Base-by-base conservation (phyloP, 2,329 filamentous ascomycete genomes). In the Venturia carpophila region DNA sequence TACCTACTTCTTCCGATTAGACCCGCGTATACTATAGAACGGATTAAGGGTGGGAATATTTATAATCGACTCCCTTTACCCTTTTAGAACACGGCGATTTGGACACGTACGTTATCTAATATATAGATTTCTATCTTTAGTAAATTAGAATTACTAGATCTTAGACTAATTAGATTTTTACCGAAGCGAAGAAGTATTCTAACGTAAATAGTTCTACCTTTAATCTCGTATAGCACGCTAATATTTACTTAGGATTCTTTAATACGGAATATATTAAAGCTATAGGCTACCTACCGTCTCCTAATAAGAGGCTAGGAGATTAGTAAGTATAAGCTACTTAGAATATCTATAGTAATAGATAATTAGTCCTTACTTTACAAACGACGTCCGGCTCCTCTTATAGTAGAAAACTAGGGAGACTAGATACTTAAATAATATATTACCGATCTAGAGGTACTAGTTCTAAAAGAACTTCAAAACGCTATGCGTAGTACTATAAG, bases 401-500 rank as follows among this genome's bases (percentile, higher is more conserved):
- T 43, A 45, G 37, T 62, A 62, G 17, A 62, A 62, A 62, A 62
- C 21, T 24, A 62, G 27, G 60, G 19, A 45, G 60, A 62, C 60
- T 24, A 43, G 42, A 30, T 45, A 5, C 60, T 62, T 62, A 24
- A 62, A 62, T 24, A 43, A 45, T 62, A 62, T 30, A 19, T 62
- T 62, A n/a, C 60, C 21, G 21, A 62, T 21, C 41, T 21, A 6
- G 60, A 62, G 60, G 60, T 62, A 15, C 5, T 39, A 62, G 17
- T 7, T 62, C 37, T 62, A 27, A 62, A 30, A 62, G 60, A 62
- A 62, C 37, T 62, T 62, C 60, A 62, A 62, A 62, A 62, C 27
- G 60, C 60, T 24, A 62, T 62, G 42, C 60, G 60, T 45, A 24
- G 60, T 6, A 62, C 37, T 39, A n/a, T 62, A 62, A 21, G 21